These are phyloP conservation scores for Aspergillus heteromorphus DNA, from an alignment of 495 filamentous ascomycete species.

Conservation along the genomic window DNA sequence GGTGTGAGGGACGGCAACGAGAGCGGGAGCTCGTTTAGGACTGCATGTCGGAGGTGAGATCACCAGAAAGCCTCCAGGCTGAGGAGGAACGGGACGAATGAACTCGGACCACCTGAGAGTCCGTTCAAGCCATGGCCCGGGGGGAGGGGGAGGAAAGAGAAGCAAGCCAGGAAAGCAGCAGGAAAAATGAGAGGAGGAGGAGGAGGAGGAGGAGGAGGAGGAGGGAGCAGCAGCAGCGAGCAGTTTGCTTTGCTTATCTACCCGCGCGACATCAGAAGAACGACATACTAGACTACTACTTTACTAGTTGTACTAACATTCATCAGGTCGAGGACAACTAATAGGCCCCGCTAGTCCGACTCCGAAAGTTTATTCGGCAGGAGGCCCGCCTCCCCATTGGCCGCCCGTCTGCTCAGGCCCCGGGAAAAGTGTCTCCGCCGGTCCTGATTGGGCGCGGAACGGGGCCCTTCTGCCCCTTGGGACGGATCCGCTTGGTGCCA, in stretches of 20 bases:
- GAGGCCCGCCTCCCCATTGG: conserved; percentile 1
- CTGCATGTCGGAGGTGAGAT: conserved; percentile 21
- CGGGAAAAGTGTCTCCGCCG: neutral
- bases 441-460: conserved; percentile 5
- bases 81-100: neutral
- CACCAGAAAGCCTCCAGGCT: conserved; percentile 22
- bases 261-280: neutral
- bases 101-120: neutral
- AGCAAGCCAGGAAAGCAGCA: too few species aligned
- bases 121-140: neutral
- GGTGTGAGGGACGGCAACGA: conserved; percentile 10
- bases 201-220: neutral
- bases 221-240: neutral
- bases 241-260: conserved; percentile 7
- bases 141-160: neutral
- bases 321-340: conserved; percentile 7
- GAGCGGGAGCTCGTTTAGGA: conserved; percentile 15
- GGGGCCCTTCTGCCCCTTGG: neutral
- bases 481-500: conserved; percentile 12
- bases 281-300: too few species aligned
- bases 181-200: too few species aligned
- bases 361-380: conserved; percentile 10
- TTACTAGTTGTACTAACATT: too few species aligned
- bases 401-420: neutral
- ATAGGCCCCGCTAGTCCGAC: conserved; percentile 3